These are phyloP conservation scores for Spathaspora hagerdaliae DNA, from an alignment of 805 yeast species.

Conservation along the genomic window DNA sequence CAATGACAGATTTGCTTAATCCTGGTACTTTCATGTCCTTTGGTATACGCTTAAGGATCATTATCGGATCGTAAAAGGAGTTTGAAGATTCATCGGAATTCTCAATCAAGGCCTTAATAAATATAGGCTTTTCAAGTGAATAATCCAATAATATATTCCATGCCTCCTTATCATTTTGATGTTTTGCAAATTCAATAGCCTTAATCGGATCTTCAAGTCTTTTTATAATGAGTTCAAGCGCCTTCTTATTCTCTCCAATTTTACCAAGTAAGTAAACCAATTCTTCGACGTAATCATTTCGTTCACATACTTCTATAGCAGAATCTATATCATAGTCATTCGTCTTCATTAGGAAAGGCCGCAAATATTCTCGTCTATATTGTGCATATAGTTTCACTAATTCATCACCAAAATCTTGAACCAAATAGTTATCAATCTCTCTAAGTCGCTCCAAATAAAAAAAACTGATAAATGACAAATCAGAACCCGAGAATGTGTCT, in stretches of 20 bases:
- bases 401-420: conserved; percentile 60
- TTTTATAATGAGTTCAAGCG: conserved; percentile 72
- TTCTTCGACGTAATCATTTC: conserved; percentile 55
- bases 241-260: conserved; percentile 75
- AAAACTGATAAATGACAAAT: conserved; percentile 51
- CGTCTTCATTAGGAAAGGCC: conserved; percentile 56
- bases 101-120: conserved; percentile 70
- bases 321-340: conserved; percentile 58
- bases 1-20: conserved; percentile 54
- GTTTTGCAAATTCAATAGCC: conserved; percentile 77
- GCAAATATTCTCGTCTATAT: conserved; percentile 50
- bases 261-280: conserved; percentile 77
- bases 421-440: conserved; percentile 50
- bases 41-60: conserved; percentile 64
- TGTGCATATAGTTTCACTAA: conserved; percentile 62
- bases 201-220: conserved; percentile 71
- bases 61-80: conserved; percentile 54
- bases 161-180: conserved; percentile 65
- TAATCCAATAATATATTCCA: conserved; percentile 75
- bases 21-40: conserved; percentile 60
- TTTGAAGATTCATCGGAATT: conserved; percentile 53
- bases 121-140: conserved; percentile 69
- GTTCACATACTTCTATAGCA: conserved; percentile 67
- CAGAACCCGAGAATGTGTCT: conserved; percentile 36
- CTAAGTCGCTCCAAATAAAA: conserved; percentile 63